Base-by-base conservation (phyloP, 306 rosid species). In the Sicyos edulis region DNA sequence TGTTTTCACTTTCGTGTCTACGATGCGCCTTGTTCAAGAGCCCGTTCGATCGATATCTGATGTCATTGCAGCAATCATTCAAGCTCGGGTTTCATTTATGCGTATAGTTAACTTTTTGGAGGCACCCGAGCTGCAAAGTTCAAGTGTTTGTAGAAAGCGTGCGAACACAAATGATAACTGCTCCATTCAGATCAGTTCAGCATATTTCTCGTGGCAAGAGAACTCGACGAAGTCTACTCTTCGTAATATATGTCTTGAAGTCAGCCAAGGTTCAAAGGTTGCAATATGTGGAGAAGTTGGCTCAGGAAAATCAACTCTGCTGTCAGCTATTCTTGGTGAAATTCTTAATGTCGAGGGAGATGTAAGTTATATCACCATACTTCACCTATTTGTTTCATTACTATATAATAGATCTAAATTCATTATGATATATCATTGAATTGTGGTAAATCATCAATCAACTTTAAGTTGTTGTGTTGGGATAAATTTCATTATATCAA, bases 201-300 rank as follows among this genome's bases (percentile, higher is more conserved):
- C 96, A 9, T 81, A 73, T 54, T 90, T 92, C 76, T 82, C 96
- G 53, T 90, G 96, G 96, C 91, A 86, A 53, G 85, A 90, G 69
- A 85, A 81, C 65, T 56, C 40, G 7, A 37, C 83, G 24, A 90
- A 81, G 70, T 78, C 90, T 3, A 85, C 98, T 7, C 77, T 92
- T 67, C 80, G 81, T 63, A 84, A 82, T 76, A 79, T 92, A 54
- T 79, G 86, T 77, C 64, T 92, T 58, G 88, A 71, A 65, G 87
- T 89, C 29, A 56, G 70, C 40, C 84, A 81, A 8, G 91, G 92
- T 56, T 83, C 90, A 66, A 92, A 89, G 86, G 86, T 92, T 34
- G 96, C 97, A 42, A 82, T 89, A 19, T 92, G 97, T 71, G 97
- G 97, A 54, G 96, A 89, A 83, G 95, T 92, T 29, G 97, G 96